These are phyloP conservation scores for Mycena indigotica DNA, from an alignment of 768 basidiomycete genomes.

Conservation along the genomic window DNA sequence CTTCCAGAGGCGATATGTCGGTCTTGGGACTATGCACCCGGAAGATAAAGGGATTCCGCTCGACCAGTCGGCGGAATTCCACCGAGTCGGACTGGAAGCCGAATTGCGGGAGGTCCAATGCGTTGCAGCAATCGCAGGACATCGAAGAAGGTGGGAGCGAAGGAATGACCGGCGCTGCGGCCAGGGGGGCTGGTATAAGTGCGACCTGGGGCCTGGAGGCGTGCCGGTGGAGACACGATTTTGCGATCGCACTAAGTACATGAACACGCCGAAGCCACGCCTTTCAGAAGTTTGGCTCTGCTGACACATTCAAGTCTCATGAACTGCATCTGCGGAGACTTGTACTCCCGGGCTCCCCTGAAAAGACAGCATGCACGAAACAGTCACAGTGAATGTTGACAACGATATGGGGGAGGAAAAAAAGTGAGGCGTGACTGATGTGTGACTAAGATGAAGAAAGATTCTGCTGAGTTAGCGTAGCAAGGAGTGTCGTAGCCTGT, in stretches of 20 bases:
- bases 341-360: too few species aligned
- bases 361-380: too few species aligned
- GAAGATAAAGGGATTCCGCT: constrained; percentile 74
- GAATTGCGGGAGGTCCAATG: constrained; percentile 59
- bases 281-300: not conserved
- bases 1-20: constrained; percentile 53
- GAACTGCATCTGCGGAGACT: too few species aligned
- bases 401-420: too few species aligned
- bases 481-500: too few species aligned
- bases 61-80: constrained; percentile 62
- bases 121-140: not conserved
- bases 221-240: not conserved
- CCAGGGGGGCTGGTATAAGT: not conserved
- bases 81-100: constrained; percentile 69
- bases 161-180: not conserved
- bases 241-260: not conserved
- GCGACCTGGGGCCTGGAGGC: not conserved
- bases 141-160: not conserved
- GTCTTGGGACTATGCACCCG: constrained; percentile 78
- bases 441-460: too few species aligned
- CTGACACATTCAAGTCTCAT: too few species aligned
- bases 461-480: too few species aligned
- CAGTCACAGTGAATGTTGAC: too few species aligned
- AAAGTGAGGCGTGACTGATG: too few species aligned
- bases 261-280: not conserved